Evolutionary conservation across 495 filamentous ascomycete species (phyloP), one percentile per base, ranked within the genome.

Genomic region (Aspergillus conjunctus): DNA sequence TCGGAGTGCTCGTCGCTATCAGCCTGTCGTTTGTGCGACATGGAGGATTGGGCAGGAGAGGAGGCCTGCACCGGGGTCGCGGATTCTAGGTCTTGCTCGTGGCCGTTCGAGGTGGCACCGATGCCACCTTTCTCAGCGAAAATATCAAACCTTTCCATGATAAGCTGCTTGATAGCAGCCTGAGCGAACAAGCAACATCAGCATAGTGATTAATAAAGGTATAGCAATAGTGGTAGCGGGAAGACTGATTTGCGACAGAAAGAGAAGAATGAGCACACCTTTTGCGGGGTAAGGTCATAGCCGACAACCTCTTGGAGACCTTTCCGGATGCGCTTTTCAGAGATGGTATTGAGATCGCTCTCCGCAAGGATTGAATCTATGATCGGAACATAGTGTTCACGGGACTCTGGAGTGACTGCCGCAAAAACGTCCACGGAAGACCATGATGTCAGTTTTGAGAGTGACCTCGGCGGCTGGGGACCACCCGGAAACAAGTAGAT

Each of bases 301-400:
- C 88, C 84, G 41, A 92, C 81, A 41, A 79, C 82, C 59, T 83
- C 85, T 73, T 93, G 88, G 7, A 98, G 82, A 26, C 88, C 90
- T 73, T 91, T 90, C 62, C 94, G 90, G 66, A 98, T 91, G 71
- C 88, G 86, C 77, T 98, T 98, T 63, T 91, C 89, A 26, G 94
- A 95, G 60, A 98, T 88, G 34, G 92, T 96, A 57, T 88, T 84
- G 45, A 98, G 84, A 66, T 98, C 92, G 62, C 90, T 90, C 30
- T 81, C 81, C 14, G 82, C 83, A 21, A 98, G 81, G 64, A 98
- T 97, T n/a, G 78, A 83, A 70, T 98, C 94, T 72, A 98, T 97
- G 76, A 97, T 89, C 64, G 83, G 83, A 50, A 84, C 87, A 75
- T 91, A 98, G 59, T 87, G 78, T 34, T 81, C 78, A 73, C 83